phyloP scores from a whole-genome alignment of 2,329 filamentous ascomycete genomes.

The Dryadomyces quercus-mongolicae region DNA sequence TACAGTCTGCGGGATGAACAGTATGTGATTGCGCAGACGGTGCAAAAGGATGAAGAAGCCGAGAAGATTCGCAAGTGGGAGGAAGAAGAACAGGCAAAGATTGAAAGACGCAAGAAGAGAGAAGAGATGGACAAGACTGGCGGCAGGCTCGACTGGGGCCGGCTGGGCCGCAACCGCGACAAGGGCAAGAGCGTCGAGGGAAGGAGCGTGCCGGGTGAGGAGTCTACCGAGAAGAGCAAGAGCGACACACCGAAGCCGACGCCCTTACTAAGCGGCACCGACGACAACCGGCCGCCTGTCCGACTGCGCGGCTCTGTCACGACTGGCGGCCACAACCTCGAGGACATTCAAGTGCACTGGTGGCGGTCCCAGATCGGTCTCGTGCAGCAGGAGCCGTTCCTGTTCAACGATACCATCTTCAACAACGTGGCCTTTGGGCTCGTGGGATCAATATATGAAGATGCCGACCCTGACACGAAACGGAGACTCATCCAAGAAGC shows the following conservation, averaged over 20 bases:
- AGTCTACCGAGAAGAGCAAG: neutral
- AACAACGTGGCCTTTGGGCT: slow-evolving; percentile 39
- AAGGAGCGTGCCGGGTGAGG: too few relatives aligned
- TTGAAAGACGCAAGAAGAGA: neutral
- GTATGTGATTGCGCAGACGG: slow-evolving; percentile 36
- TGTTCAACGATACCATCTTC: slow-evolving; percentile 30
- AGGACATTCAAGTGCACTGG: slow-evolving; percentile 60
- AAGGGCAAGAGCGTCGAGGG: too few relatives aligned
- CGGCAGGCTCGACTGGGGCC: too few relatives aligned
- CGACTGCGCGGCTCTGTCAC: slow-evolving; percentile 39
- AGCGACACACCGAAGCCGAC: neutral
- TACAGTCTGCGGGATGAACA: slow-evolving; percentile 27
- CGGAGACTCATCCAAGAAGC: slow-evolving; percentile 33
- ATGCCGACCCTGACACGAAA: neutral
- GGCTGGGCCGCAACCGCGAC: too few relatives aligned
- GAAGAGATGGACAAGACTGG: too few relatives aligned
- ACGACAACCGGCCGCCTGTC: slow-evolving; percentile 25
- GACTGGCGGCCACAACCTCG: slow-evolving; percentile 56
- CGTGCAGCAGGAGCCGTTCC: slow-evolving; percentile 21
- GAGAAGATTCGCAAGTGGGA: slow-evolving; percentile 2
- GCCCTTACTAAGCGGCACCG: neutral
- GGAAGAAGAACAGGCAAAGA: neutral
- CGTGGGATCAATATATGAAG: slow-evolving; percentile 16
- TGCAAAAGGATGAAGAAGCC: slow-evolving; percentile 18
- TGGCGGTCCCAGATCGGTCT: slow-evolving; percentile 28